Percentiles rank a stretch among this genome's conserved stretches.
Conservation (phyloP, 2,329 filamentous ascomycete genomes). For the Diaporthe citrichinensis region DNA sequence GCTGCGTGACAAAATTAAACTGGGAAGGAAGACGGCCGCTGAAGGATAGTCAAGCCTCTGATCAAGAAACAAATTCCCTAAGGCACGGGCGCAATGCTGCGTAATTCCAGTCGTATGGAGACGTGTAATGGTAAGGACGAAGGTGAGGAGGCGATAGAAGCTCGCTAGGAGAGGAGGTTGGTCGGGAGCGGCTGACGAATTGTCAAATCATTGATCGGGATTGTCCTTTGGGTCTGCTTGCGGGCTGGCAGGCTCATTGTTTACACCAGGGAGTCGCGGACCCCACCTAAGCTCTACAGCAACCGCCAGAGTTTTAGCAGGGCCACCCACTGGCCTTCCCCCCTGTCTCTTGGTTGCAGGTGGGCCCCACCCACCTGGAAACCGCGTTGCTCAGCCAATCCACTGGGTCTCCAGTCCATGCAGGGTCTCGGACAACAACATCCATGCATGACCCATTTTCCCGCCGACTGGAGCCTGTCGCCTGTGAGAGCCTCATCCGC, state of each 20-base stretch:
- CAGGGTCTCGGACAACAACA: constrained; percentile 36
- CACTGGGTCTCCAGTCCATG: constrained; percentile 8
- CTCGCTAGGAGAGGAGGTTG: not conserved
- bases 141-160: constrained; percentile 5
- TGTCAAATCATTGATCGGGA: constrained; percentile 27
- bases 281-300: constrained; percentile 37
- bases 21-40: constrained; percentile 14
- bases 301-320: constrained; percentile 39
- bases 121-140: not conserved
- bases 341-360: not conserved
- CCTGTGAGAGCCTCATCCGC: constrained; percentile 26
- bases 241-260: constrained; percentile 37
- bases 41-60: constrained; percentile 29
- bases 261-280: constrained; percentile 37
- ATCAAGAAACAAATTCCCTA: not conserved
- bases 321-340: not conserved
- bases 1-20: not conserved
- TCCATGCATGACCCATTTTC: constrained; percentile 31
- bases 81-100: constrained; percentile 12
- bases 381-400: constrained; percentile 40
- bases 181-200: constrained; percentile 17
- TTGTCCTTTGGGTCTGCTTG: constrained; percentile 6
- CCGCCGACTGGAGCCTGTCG: constrained; percentile 1
- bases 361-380: constrained; percentile 23
- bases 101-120: constrained; percentile 1